These are phyloP conservation scores for Aaosphaeria arxii DNA, from an alignment of 2,329 filamentous ascomycete species.

Conservation along the genomic window DNA sequence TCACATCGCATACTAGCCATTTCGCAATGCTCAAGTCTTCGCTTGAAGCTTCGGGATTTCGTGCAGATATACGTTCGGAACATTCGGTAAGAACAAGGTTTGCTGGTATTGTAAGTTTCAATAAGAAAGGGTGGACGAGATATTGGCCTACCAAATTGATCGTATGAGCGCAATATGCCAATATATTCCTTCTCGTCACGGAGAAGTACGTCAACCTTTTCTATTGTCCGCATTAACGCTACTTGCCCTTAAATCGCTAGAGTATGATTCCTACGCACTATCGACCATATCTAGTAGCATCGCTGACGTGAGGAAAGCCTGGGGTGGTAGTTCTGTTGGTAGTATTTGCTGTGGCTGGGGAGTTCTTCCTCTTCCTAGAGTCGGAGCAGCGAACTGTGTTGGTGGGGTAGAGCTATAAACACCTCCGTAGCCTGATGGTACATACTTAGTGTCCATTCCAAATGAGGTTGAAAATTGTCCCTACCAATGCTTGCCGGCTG, in stretches of 20 bases:
- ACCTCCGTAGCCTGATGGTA: conserved; percentile 28
- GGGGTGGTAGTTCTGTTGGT: conserved; percentile 62
- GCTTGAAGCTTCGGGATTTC: conserved; percentile 39
- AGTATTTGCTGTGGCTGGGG: conserved; percentile 20
- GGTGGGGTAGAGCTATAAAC: conserved; percentile 15
- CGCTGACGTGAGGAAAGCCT: conserved; percentile 98
- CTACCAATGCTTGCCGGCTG: conserved; percentile 25
- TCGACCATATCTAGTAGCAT: conserved; percentile 95
- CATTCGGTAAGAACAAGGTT: conserved; percentile 95
- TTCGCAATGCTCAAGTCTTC: conserved; percentile 19
- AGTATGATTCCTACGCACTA: conserved; percentile 54
- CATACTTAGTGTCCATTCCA: conserved; percentile 9
- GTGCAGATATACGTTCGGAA: conserved; percentile 78
- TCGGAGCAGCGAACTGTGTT: conserved; percentile 8
- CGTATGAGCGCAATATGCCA: conserved; percentile 90
- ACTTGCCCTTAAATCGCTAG: not conserved
- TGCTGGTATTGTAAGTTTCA: conserved; percentile 46
- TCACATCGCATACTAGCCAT: conserved; percentile 77
- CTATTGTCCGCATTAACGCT: conserved; percentile 48
- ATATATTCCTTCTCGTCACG: conserved; percentile 93
- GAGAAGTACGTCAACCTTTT: conserved; percentile 89
- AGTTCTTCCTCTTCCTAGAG: conserved; percentile 6
- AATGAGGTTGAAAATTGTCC: not conserved
- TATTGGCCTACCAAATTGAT: conserved; percentile 79
- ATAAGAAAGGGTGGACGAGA: conserved; percentile 1